A percentile compares a stretch with the other conserved stretches of the same genome.
phyloP scores from a whole-genome alignment of 2,329 filamentous ascomycete genomes.

The Penicillium sp. region DNA sequence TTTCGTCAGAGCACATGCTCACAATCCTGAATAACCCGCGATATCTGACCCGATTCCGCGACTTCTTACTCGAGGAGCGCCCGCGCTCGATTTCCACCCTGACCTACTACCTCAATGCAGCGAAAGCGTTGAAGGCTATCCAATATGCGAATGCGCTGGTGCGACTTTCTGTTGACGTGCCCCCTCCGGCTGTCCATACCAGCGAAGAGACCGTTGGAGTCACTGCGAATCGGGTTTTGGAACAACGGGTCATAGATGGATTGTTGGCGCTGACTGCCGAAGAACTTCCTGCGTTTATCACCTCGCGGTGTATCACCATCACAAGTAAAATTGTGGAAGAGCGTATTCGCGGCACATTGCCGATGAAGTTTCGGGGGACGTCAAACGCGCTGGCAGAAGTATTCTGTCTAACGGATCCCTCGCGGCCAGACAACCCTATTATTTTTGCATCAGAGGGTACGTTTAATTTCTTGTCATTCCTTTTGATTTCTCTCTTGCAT shows the following conservation, averaged over 20 bases:
- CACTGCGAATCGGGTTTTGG: slow-evolving; percentile 60
- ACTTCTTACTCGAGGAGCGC: slow-evolving; percentile 62
- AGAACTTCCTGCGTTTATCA: slow-evolving; percentile 71
- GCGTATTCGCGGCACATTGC: slow-evolving; percentile 67
- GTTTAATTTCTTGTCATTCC: background rate
- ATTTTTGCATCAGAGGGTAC: slow-evolving; percentile 74
- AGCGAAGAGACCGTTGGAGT: slow-evolving; percentile 52
- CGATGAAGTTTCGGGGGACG: slow-evolving; percentile 64
- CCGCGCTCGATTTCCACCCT: slow-evolving; percentile 66
- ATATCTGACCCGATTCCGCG: slow-evolving; percentile 65
- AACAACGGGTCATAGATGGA: slow-evolving; percentile 64
- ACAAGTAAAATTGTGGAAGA: slow-evolving; percentile 70
- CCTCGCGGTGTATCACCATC: slow-evolving; percentile 67
- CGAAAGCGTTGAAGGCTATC: slow-evolving; percentile 71
- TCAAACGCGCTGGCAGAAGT: slow-evolving; percentile 75
- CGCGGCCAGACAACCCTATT: slow-evolving; percentile 71
- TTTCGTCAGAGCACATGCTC: slow-evolving; percentile 65
- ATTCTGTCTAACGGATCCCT: slow-evolving; percentile 75
- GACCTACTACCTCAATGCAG: slow-evolving; percentile 70
- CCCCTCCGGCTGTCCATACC: slow-evolving; percentile 58
- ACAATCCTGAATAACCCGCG: slow-evolving; percentile 66
- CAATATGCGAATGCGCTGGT: slow-evolving; percentile 70
- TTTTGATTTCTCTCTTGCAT: background rate
- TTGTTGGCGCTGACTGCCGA: slow-evolving; percentile 66
- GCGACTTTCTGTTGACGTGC: slow-evolving; percentile 54